Evolutionary conservation across 1,284 basidiomycete species (phyloP), one percentile per base, ranked within the genome.

Genomic region (Amylostereum areolatum): DNA sequence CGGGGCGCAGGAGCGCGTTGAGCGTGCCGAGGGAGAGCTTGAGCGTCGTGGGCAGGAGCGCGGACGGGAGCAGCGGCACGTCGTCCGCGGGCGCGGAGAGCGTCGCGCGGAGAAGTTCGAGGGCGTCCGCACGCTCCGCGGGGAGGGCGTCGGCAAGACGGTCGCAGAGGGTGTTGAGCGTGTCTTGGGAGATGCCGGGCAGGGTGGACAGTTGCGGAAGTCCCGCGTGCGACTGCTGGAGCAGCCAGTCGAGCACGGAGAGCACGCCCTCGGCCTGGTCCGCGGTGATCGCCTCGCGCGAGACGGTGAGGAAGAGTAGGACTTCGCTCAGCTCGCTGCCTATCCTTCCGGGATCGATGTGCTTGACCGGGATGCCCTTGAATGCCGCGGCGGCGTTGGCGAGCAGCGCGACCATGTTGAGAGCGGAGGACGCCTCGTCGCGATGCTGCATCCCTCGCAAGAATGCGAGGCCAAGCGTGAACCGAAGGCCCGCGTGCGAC

Each of bases 171-270:
- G 45, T 43, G 0, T 43, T 50, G 48, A 62, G 60, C 3, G 59
- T 64, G 27, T 70, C 66, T 3, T 57, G 44, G 4, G 70, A 67
- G 49, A 81, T 65, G 11, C 71, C 72, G 33, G 57, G 62, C 10
- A 81, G 62, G 11, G 63, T 67, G 11, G 61, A 63, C 43, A 73
- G 62, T 44, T 66, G 70, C 35, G 65, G 56, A 27, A 70, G 61
- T 10, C 63, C 66, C 37, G 73, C 69, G 5, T 63, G 56, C 4
- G 66, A 50, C 2, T 56, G 58, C 6, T 50, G 50, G 10, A 57
- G 51, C 31, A 80, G 63, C 77, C 78, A 80, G 47, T 73, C 68
- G 29, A 83, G 60, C n/a, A 78, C 59, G 3, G 64, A 58, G 5
- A 78, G 50, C 9, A 76, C 49, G 6, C 59, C 62, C n/a, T 67